Evolutionary conservation across 2,329 filamentous ascomycete genomes (phyloP).

Genomic region (Venturiaceae sp.): DNA sequence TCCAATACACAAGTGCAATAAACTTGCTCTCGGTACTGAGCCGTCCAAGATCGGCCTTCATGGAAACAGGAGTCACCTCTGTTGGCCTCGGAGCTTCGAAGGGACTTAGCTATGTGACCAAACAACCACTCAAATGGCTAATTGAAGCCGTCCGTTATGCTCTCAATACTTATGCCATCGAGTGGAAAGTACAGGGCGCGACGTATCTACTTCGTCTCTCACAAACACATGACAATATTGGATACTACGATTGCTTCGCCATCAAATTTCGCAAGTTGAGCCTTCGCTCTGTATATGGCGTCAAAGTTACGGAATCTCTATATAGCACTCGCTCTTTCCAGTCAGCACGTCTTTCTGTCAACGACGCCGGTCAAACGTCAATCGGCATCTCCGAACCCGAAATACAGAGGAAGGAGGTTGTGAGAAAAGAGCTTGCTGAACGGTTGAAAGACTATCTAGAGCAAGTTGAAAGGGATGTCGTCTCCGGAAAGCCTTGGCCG

Average conservation of each 20-base stretch:
- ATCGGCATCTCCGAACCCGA: background rate
- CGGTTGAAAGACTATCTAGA: conserved; percentile 4
- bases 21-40: conserved; percentile 10
- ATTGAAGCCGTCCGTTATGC: conserved; percentile 16
- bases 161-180: conserved; percentile 16
- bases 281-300: conserved; percentile 4
- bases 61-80: conserved; percentile 9
- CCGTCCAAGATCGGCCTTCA: background rate
- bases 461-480: conserved; percentile 3
- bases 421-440: conserved; percentile 1
- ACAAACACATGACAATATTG: conserved; percentile 15
- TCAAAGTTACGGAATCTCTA: conserved; percentile 2
- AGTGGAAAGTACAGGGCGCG: conserved; percentile 14
- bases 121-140: conserved; percentile 17
- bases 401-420: background rate
- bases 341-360: background rate
- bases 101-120: conserved; percentile 18
- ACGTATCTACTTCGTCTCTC: conserved; percentile 16
- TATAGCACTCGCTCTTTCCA: conserved; percentile 3
- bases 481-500: background rate
- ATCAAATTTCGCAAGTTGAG: conserved; percentile 9
- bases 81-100: conserved; percentile 16
- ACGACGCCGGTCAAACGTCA: background rate
- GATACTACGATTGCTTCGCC: conserved; percentile 8
- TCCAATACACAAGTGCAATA: conserved; percentile 15